Conservation (phyloP, 1,284 basidiomycete species). For the Ganoderma sinense region DNA sequence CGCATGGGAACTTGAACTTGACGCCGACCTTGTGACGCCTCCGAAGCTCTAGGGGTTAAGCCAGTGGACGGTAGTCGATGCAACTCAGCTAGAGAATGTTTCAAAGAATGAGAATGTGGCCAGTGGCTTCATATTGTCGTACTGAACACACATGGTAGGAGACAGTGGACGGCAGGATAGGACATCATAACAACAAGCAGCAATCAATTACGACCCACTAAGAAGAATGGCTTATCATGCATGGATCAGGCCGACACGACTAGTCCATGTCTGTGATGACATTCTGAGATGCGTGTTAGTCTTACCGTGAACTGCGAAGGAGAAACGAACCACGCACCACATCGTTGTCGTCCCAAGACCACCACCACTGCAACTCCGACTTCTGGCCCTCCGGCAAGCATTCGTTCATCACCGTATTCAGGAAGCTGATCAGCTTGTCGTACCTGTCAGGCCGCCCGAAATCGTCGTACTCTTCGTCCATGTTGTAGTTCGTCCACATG, state of each 20-base stretch:
- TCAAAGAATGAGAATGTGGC: no score
- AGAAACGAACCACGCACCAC: not conserved
- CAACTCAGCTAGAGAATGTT: no score
- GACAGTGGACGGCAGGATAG: not conserved
- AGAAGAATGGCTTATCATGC: not conserved
- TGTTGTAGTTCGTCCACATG: constrained; percentile 7
- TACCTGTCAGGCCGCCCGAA: not conserved
- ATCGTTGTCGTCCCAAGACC: constrained; percentile 5
- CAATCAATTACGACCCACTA: not conserved
- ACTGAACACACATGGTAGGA: not conserved
- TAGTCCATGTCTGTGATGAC: not conserved
- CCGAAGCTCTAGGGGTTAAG: no score
- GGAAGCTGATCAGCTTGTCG: not conserved
- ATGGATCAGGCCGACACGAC: no score
- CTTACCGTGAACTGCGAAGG: not conserved
- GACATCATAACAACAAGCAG: not conserved
- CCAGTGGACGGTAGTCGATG: no score
- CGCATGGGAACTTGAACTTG: no score
- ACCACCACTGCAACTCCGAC: constrained; percentile 11
- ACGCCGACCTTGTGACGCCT: no score
- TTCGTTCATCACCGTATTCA: constrained; percentile 7
- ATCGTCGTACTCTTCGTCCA: not conserved
- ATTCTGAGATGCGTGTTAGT: not conserved
- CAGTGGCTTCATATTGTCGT: not conserved
- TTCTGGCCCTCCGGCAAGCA: not conserved